These are phyloP conservation scores for Begonia fuchsioides DNA, from an alignment of 306 rosid species.

Conservation along the genomic window DNA sequence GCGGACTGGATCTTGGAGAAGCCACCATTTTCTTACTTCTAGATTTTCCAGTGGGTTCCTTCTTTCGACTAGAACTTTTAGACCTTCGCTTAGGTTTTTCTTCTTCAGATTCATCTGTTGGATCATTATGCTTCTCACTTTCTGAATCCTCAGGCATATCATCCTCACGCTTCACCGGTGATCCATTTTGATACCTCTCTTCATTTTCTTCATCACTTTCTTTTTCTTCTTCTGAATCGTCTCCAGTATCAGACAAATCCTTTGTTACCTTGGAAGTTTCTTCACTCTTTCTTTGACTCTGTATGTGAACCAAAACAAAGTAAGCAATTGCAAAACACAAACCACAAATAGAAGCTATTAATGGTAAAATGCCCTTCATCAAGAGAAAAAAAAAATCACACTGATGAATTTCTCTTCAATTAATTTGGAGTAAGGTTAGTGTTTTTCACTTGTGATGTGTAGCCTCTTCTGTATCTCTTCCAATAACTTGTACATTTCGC, in stretches of 20 bases:
- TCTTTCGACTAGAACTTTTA: conserved; percentile 44
- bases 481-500: no score
- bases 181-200: conserved; percentile 58
- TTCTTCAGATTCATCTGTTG: conserved; percentile 58
- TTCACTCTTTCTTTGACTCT: conserved; percentile 51
- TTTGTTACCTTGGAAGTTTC: conserved; percentile 40
- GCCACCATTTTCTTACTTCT: conserved; percentile 30
- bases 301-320: no score
- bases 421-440: no score
- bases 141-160: conserved; percentile 45
- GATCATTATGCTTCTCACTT: conserved; percentile 53
- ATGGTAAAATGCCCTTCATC: no score
- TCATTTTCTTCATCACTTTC: conserved; percentile 30
- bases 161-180: conserved; percentile 61
- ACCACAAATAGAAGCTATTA: no score
- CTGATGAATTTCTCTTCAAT: no score
- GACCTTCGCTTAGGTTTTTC: conserved; percentile 21
- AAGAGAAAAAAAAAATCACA: no score
- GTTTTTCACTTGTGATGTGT: no score
- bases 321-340: no score
- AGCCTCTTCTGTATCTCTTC: no score
- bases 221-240: conserved; percentile 34
- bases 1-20: conserved; percentile 35
- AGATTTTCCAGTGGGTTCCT: conserved; percentile 43
- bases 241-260: conserved; percentile 53